A percentile compares a stretch with the other conserved stretches of the same genome.
These are phyloP conservation scores for Polyporus tsugae DNA, from an alignment of 1,284 basidiomycete species.

Conservation along the genomic window DNA sequence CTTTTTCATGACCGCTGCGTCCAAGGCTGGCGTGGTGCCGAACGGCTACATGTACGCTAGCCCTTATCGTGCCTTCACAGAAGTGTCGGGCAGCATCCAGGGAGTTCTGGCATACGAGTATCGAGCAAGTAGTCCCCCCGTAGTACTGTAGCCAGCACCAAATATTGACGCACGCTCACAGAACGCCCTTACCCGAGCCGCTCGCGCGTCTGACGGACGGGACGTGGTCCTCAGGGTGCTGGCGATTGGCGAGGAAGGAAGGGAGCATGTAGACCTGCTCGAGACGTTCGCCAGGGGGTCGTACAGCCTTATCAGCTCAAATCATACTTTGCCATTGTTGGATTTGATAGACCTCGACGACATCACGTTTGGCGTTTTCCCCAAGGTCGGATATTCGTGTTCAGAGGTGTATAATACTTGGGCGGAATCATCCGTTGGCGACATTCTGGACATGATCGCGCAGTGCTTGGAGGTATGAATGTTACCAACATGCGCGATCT, in stretches of 20 bases:
- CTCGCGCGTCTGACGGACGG: slow-evolving; percentile 1
- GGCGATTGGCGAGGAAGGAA: slow-evolving; percentile 6
- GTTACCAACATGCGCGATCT: no score
- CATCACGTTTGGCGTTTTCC: slow-evolving; percentile 43
- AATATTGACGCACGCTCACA: neutral
- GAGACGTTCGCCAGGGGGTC: slow-evolving; percentile 1
- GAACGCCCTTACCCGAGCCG: slow-evolving; percentile 9
- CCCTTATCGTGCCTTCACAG: neutral
- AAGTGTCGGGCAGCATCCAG: neutral
- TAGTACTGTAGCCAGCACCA: neutral
- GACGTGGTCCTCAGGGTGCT: slow-evolving; percentile 13
- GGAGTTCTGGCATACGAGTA: neutral
- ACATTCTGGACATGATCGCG: slow-evolving; percentile 42
- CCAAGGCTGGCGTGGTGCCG: neutral
- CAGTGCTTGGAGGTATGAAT: slow-evolving; percentile 38
- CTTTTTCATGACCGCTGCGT: neutral
- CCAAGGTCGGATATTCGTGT: slow-evolving; percentile 33
- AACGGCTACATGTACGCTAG: neutral
- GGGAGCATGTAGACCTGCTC: slow-evolving; percentile 14
- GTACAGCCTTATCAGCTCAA: slow-evolving; percentile 5
- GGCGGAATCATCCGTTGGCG: slow-evolving; percentile 41
- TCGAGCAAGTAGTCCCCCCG: neutral
- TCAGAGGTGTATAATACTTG: slow-evolving; percentile 25
- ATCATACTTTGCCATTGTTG: slow-evolving; percentile 34
- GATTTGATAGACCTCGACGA: slow-evolving; percentile 39